Evolutionary conservation across 176 grass and related monocot genomes (phyloP).

Genomic region (Carex parvula): DNA sequence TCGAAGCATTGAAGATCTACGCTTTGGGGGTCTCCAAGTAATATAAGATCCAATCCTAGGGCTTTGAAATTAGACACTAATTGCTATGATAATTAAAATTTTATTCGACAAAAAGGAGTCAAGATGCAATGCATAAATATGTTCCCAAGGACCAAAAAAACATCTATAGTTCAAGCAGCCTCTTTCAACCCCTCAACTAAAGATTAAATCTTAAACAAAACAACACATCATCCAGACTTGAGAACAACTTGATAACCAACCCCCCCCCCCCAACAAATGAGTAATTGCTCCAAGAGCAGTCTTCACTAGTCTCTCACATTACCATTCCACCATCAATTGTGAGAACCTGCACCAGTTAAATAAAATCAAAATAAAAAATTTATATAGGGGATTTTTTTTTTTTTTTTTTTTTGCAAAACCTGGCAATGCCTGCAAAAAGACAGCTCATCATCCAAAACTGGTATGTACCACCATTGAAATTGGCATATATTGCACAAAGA

Average conservation of each 20-base stretch:
- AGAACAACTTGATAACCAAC: neutral
- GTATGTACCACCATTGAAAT: neutral
- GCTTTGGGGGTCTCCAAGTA: neutral
- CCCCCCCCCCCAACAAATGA: neutral
- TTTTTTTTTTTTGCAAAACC: neutral
- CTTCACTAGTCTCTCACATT: slow-evolving; percentile 37
- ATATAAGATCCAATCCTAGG: neutral
- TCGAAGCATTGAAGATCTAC: neutral
- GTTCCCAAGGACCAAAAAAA: neutral
- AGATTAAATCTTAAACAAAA: neutral
- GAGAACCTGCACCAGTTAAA: slow-evolving; percentile 50
- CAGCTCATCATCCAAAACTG: neutral
- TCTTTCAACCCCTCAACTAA: neutral
- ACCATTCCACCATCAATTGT: slow-evolving; percentile 78
- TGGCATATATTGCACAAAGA: neutral
- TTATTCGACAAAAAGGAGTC: neutral
- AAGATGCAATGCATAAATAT: slow-evolving; percentile 5
- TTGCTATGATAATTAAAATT: neutral
- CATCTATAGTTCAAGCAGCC: neutral
- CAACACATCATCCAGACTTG: neutral
- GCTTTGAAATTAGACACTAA: neutral
- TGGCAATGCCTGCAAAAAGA: neutral
- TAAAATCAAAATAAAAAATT: neutral
- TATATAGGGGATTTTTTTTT: neutral
- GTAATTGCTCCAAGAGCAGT: neutral